These are phyloP conservation scores for Mycena sanguinolenta DNA, from an alignment of 768 basidiomycete genomes.

Conservation along the genomic window DNA sequence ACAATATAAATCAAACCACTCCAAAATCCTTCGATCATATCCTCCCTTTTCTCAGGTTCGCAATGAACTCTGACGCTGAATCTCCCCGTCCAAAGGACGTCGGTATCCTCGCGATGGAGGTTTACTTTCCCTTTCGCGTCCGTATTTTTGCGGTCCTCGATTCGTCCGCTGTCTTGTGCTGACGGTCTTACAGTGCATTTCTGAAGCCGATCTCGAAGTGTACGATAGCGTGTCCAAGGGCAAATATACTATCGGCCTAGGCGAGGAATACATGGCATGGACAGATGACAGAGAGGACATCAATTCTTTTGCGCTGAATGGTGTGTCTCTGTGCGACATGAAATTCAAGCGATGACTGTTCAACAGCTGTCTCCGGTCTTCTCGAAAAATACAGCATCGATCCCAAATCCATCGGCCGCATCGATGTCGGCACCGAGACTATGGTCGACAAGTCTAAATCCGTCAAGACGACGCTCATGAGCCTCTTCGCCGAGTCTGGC, in stretches of 20 bases:
- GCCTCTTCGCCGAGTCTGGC: conserved; percentile 91
- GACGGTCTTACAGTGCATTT: conserved; percentile 79
- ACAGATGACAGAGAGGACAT: conserved; percentile 99
- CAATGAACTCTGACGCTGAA: background rate
- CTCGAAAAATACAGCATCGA: conserved; percentile 96
- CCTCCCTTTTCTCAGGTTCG: background rate
- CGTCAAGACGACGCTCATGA: conserved; percentile 98
- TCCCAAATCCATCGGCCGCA: conserved; percentile 94
- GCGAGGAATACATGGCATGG: conserved; percentile 98
- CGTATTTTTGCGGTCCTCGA: conserved; percentile 43
- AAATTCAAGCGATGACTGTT: conserved; percentile 8
- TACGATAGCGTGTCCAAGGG: conserved; percentile 95
- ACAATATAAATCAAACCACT: too few species aligned
- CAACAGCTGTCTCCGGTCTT: conserved; percentile 85
- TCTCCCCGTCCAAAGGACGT: conserved; percentile 71
- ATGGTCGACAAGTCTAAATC: conserved; percentile 99
- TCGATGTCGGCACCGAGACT: conserved; percentile 98
- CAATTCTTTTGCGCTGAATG: conserved; percentile 96
- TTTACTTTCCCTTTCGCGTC: conserved; percentile 94
- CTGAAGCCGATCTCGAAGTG: conserved; percentile 92
- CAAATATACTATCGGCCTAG: conserved; percentile 99
- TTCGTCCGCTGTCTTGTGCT: conserved; percentile 10
- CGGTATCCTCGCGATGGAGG: conserved; percentile 92
- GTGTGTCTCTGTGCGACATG: conserved; percentile 55
- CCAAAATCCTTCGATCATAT: background rate